Evolutionary conservation across 495 filamentous ascomycete genomes (phyloP).

Genomic region (Lepidopterella palustris): DNA sequence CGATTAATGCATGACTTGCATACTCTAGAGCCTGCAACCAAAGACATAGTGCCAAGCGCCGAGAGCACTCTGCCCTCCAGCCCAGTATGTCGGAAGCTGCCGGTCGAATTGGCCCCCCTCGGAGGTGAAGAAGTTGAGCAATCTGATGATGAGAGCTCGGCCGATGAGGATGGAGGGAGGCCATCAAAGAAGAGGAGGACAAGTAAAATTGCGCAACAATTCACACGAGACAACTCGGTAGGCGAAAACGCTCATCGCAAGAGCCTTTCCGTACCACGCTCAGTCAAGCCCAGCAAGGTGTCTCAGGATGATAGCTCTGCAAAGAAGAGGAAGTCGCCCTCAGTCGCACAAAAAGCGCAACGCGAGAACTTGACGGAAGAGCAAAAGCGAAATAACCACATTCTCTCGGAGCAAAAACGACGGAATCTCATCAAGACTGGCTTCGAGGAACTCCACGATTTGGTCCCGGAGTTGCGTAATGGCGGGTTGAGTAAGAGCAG

Average conservation of each 20-base stretch:
- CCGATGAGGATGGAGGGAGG: conserved; percentile 33
- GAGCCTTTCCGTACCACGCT: neutral
- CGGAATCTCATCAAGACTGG: conserved; percentile 70
- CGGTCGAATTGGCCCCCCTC: conserved; percentile 34
- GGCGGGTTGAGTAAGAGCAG: conserved; percentile 71
- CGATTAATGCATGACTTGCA: conserved; percentile 15
- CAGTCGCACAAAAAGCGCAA: conserved; percentile 41
- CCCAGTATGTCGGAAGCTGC: conserved; percentile 36
- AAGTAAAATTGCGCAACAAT: conserved; percentile 12
- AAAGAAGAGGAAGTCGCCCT: conserved; percentile 13
- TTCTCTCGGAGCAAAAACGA: conserved; percentile 80
- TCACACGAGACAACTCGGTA: neutral
- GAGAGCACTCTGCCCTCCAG: conserved; percentile 55
- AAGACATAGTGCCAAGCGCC: conserved; percentile 35
- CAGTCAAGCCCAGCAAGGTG: conserved; percentile 2
- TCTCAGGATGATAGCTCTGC: conserved; percentile 10
- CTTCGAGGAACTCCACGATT: conserved; percentile 61
- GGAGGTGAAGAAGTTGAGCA: conserved; percentile 18
- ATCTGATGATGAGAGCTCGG: conserved; percentile 23
- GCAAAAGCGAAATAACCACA: conserved; percentile 83
- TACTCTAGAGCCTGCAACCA: conserved; percentile 1
- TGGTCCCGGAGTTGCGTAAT: conserved; percentile 64
- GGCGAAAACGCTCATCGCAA: conserved; percentile 29
- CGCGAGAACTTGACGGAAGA: conserved; percentile 77
- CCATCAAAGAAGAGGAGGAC: conserved; percentile 23